Conservation (phyloP, 345 rosid species). For the Iberis pinnata region DNA sequence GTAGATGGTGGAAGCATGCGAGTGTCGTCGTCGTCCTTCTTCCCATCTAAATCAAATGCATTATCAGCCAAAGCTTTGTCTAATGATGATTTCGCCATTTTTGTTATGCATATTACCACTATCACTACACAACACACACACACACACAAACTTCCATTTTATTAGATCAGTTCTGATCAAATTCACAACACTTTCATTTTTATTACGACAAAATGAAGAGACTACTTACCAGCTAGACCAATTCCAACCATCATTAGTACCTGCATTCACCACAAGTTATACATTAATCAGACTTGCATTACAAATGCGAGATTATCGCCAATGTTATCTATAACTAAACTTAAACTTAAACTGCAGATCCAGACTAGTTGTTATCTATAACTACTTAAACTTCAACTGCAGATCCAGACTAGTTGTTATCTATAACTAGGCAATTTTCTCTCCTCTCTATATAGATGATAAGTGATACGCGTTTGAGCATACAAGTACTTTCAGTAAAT, state of each 20-base stretch:
- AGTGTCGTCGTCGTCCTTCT: slow-evolving; percentile 23
- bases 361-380: no score
- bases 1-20: slow-evolving; percentile 9
- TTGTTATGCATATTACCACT: slow-evolving; percentile 33
- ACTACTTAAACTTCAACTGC: no score
- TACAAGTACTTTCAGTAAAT: slow-evolving; percentile 2
- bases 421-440: no score
- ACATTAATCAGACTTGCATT: slow-evolving; percentile 2
- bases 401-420: no score
- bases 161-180: no score
- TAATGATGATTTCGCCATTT: slow-evolving; percentile 42
- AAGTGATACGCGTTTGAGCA: background rate
- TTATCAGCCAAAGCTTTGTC: slow-evolving; percentile 43
- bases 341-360: no score
- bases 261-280: slow-evolving; percentile 28
- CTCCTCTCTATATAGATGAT: no score
- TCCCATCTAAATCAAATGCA: slow-evolving; percentile 23
- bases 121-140: slow-evolving; percentile 28
- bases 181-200: background rate
- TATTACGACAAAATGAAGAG: background rate
- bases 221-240: slow-evolving; percentile 34
- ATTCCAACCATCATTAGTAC: slow-evolving; percentile 35
- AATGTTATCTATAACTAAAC: background rate
- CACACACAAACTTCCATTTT: background rate
- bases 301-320: background rate